These are phyloP conservation scores for Beauveria varroae DNA, from an alignment of 2,329 filamentous ascomycete species.

Conservation along the genomic window DNA sequence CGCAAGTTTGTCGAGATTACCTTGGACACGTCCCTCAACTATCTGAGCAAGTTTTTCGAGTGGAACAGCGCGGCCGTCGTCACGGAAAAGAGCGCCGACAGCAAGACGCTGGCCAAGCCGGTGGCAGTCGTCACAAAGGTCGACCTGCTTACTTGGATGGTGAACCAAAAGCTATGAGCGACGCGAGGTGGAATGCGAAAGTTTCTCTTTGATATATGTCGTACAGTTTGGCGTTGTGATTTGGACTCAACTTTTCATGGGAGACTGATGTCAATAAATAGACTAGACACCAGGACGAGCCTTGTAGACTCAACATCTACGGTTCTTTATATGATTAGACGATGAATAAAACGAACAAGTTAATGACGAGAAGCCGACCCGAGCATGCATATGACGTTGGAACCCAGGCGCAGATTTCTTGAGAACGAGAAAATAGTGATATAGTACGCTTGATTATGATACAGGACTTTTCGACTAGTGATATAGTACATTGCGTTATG, in stretches of 20 bases:
- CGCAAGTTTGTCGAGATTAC: constrained; percentile 91
- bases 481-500: too few species aligned
- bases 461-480: too few species aligned
- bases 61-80: constrained; percentile 97
- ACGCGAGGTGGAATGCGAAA: background rate
- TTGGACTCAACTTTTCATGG: constrained; percentile 9
- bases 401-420: too few species aligned
- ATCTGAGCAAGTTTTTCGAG: constrained; percentile 88
- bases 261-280: constrained; percentile 7
- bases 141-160: constrained; percentile 86
- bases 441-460: background rate
- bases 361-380: background rate
- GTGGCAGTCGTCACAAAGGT: constrained; percentile 94
- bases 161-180: constrained; percentile 48
- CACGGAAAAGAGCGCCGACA: constrained; percentile 61
- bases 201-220: constrained; percentile 1
- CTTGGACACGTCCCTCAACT: constrained; percentile 73
- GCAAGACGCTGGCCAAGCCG: constrained; percentile 60
- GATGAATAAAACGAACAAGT: constrained; percentile 5
- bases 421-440: background rate
- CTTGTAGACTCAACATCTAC: constrained; percentile 37
- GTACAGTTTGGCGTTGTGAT: constrained; percentile 23
- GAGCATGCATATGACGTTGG: too few species aligned
- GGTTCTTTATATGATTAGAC: constrained; percentile 13
- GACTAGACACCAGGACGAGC: constrained; percentile 11